Percentiles rank a stretch among this genome's conserved stretches.
Evolutionary conservation across 2,329 filamentous ascomycete genomes (phyloP).

Genomic region (Hymenoscyphus scutula): DNA sequence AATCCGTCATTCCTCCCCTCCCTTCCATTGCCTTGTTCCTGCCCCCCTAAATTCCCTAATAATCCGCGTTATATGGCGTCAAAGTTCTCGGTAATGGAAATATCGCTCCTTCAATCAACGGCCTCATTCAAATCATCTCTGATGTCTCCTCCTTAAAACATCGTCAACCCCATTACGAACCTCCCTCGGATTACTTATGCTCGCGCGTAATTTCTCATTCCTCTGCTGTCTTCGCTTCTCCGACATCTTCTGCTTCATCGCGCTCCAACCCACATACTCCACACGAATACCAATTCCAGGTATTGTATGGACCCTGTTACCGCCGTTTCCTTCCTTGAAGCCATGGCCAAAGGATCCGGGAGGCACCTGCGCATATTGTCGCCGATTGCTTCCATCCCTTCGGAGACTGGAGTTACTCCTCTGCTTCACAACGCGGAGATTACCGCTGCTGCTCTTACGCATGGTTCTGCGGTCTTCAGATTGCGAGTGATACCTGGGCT

Average conservation of each 20-base stretch:
- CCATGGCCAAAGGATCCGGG: conserved; percentile 30
- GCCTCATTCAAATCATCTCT: background rate
- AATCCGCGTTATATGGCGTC: too few species aligned
- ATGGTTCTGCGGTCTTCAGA: conserved; percentile 56
- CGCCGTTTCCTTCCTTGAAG: conserved; percentile 34
- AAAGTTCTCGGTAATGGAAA: too few species aligned
- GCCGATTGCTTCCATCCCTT: conserved; percentile 21
- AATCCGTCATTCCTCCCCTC: background rate
- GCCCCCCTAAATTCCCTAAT: too few species aligned
- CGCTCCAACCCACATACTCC: conserved; percentile 49
- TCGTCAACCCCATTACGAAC: conserved; percentile 35
- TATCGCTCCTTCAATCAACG: too few species aligned
- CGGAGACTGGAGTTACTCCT: conserved; percentile 43
- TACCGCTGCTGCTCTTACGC: conserved; percentile 57
- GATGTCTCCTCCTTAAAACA: conserved; percentile 26
- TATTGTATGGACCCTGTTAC: conserved; percentile 28
- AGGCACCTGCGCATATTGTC: conserved; percentile 16
- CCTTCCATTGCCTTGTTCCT: too few species aligned
- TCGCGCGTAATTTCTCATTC: conserved; percentile 55
- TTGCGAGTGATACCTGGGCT: conserved; percentile 39
- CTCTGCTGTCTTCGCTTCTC: conserved; percentile 59
- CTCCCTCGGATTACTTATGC: conserved; percentile 56
- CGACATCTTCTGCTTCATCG: conserved; percentile 53
- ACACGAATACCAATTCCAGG: conserved; percentile 44
- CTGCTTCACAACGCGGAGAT: conserved; percentile 55